Percentiles rank a stretch among this genome's conserved stretches.
These are phyloP conservation scores for Babesia gibsoni DNA, from an alignment of 169 alveolate species.

Conservation along the genomic window DNA sequence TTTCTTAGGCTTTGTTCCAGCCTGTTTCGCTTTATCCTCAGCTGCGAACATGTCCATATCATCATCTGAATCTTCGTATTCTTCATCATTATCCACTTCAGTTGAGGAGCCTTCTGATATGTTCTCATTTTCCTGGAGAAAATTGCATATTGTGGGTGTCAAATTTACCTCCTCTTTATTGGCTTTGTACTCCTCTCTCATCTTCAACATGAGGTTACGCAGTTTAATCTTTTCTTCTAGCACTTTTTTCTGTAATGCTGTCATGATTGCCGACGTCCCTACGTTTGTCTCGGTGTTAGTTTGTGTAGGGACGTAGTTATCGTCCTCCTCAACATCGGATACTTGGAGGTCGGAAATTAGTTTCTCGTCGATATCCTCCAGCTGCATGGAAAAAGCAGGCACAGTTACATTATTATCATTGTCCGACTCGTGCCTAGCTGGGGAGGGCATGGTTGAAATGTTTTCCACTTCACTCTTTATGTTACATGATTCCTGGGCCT, in stretches of 20 bases:
- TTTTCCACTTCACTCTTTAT: too few relatives aligned
- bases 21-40: neutral
- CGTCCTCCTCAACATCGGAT: slow-evolving; percentile 33
- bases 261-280: neutral
- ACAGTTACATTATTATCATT: too few relatives aligned
- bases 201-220: slow-evolving; percentile 67
- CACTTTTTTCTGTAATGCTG: slow-evolving; percentile 63
- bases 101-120: neutral
- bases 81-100: slow-evolving; percentile 1
- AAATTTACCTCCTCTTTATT: slow-evolving; percentile 28
- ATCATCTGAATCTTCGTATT: slow-evolving; percentile 45
- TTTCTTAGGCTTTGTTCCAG: slow-evolving; percentile 1
- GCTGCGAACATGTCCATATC: slow-evolving; percentile 62
- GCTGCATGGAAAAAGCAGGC: slow-evolving; percentile 15
- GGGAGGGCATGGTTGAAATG: too few relatives aligned
- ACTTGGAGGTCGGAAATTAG: neutral
- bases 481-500: too few relatives aligned
- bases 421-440: too few relatives aligned
- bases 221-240: slow-evolving; percentile 67
- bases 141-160: neutral
- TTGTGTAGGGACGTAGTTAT: neutral
- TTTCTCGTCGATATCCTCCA: neutral
- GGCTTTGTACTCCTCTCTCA: slow-evolving; percentile 65
- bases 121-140: neutral
- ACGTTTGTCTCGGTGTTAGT: neutral